Base-by-base conservation (phyloP, 371 early-diverging fungal species). In the Haplosporangium sp. region DNA sequence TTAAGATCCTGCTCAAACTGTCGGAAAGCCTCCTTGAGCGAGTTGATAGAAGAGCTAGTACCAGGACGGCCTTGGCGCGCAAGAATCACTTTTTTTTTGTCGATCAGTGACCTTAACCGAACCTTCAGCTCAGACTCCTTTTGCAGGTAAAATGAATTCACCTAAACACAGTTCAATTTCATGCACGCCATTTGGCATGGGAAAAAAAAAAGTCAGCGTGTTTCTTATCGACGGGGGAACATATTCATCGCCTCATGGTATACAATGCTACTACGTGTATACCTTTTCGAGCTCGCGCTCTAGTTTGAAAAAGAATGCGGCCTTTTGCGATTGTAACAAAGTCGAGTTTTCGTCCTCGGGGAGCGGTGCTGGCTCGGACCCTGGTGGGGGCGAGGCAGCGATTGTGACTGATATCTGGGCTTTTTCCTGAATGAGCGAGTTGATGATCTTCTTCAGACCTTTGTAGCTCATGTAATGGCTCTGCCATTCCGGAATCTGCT, bases 391-490 rank as follows among this genome's bases (percentile, higher is more conserved):
- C 13, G 75, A 58, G 1, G 84, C 80, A 14, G 86, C 80, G 9
- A 77, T 61, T n/a, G 83, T 77, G 48, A 86, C 76, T 20, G 83
- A 72, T 1, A 71, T 72, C 14, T 75, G 67, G 4, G 83, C 75
- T 43, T 69, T 80, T 55, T 80, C 81, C 60, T 81, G 65, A 53
- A 74, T 81, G 40, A 93, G 81, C 40, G 91, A 89, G 69, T 94
- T 94, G 74, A 98, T 97, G 67, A 98, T 95, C 85, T 97, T 97
- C 82, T 98, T 98, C 54, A 98, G 88, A 29, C 91, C 96, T 83
- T 97, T 97, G 84, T 95, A 95, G 86, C 93, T 95, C 85, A 98
- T 86, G 79, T 96, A 96, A 80, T 96, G 95, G 59, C 88, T 88
- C 55, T 94, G 91, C 96, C 96, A 96, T 86, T 96, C 97, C 56